phyloP scores from a whole-genome alignment of 495 filamentous ascomycete species.

The Aspergillus sparsus region DNA sequence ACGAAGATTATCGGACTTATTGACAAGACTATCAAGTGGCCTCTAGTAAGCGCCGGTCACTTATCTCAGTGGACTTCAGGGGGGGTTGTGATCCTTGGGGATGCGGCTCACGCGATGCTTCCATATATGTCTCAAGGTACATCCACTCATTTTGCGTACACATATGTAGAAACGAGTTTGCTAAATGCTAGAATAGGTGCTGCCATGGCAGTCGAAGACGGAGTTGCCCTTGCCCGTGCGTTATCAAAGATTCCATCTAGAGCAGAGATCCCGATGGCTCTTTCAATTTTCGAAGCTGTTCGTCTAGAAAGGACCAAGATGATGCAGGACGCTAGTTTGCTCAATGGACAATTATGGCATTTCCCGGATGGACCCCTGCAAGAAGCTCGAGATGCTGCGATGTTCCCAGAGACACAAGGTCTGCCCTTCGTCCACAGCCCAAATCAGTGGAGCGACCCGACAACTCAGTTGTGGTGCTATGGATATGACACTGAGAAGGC shows the following conservation, averaged over 20 bases:
- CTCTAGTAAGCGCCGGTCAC: constrained; percentile 32
- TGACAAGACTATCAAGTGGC: constrained; percentile 43
- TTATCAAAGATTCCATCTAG: constrained; percentile 22
- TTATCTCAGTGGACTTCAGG: constrained; percentile 37
- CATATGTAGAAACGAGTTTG: not conserved
- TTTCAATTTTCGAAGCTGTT: constrained; percentile 32
- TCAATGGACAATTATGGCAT: constrained; percentile 46
- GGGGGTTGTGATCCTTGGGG: constrained; percentile 44
- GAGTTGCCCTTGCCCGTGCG: constrained; percentile 30
- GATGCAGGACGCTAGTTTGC: constrained; percentile 41
- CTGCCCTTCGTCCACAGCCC: constrained; percentile 35
- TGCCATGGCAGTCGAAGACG: constrained; percentile 49
- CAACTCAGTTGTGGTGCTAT: constrained; percentile 48
- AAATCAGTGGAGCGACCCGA: constrained; percentile 53
- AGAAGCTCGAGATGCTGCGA: constrained; percentile 42
- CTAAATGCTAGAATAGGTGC: constrained; percentile 33
- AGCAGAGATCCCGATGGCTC: constrained; percentile 19
- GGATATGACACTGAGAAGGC: constrained; percentile 48
- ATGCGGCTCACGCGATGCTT: constrained; percentile 55
- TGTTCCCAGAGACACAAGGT: constrained; percentile 33
- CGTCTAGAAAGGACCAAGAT: constrained; percentile 28
- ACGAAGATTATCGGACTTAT: constrained; percentile 43
- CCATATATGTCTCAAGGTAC: constrained; percentile 50
- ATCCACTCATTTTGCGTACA: not conserved
- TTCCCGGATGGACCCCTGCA: constrained; percentile 47